Base-by-base conservation (phyloP, 306 rosid species). In the Lablab purpureus region DNA sequence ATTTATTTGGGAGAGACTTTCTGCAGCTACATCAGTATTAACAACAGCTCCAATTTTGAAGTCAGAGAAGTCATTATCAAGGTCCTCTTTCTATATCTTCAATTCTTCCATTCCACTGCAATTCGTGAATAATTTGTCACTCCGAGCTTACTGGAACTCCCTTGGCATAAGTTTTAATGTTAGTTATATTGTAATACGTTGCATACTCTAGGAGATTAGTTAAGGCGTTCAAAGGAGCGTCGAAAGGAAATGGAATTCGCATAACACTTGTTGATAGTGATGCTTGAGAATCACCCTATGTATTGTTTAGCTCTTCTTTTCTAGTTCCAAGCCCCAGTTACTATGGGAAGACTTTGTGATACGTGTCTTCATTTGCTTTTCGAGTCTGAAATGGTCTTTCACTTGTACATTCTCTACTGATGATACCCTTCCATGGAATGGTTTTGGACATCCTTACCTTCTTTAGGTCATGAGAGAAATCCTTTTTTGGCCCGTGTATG, bases 1-100 rank as follows among this genome's bases (percentile, higher is more conserved):
- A 93, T 95, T 68, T 93, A 95, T 46, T 83, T 95, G 79, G 99
- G 99, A 66, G 99, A 95, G 83, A 95, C 97, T 40, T 95, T 95
- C 88, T 95, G 98, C 70, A 95, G 98, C 88, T 95, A 95, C 67
- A 88, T 91, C 3, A 95, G 99, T 65, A 93, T 95, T 65, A 95
- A 92, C 81, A 95, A 92, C 77, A 95, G 98, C 87, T 93, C 99
- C 83, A 91, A 50, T 69, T 90, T 93, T 41, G 98, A 95, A 89
- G 98, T 89, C 76, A 84, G 91, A 74, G 98, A 95, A 49, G 80
- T 95, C 27, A 47, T 87, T 17, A 93, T 95, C 84, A 94, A 94
- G 97, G 98, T 93, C 18, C 10, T 58, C 37, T 3, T 58, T 58
- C 19, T 13, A 58, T 25, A 25, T 59, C 32, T 22, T 41, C 49